Conservation (phyloP, 441 rosid species). For the Theobroma grandiflorum region DNA sequence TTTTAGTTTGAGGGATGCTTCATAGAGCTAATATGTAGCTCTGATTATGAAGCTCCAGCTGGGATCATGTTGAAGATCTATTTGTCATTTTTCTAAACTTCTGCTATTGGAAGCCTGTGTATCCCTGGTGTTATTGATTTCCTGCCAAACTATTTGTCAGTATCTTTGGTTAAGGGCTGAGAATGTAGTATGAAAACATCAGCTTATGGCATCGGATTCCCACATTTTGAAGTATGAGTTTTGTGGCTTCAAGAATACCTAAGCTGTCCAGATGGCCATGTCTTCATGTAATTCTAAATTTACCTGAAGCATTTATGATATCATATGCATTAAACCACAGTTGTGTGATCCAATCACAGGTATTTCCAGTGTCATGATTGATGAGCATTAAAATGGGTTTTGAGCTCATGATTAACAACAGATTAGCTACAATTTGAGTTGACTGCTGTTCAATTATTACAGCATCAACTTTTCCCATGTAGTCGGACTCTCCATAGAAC, state of each 20-base stretch:
- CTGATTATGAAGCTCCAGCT: background rate
- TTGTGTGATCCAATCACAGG: background rate
- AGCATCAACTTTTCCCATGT: background rate
- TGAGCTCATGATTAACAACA: slow-evolving; percentile 10
- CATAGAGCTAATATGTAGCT: background rate
- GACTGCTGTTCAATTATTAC: background rate
- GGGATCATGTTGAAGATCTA: background rate
- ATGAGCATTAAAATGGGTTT: background rate
- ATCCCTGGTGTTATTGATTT: background rate
- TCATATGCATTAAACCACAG: background rate
- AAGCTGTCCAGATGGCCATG: background rate
- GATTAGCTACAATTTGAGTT: background rate
- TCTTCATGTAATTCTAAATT: background rate
- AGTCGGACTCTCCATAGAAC: background rate
- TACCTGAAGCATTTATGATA: background rate
- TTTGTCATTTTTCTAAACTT: background rate
- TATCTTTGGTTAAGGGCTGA: background rate
- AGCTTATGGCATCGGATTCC: background rate
- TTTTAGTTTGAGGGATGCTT: background rate
- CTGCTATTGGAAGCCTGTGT: background rate
- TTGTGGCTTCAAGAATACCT: background rate
- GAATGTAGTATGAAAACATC: background rate
- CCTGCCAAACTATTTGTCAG: background rate
- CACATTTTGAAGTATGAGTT: background rate
- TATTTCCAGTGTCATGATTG: background rate